These are phyloP conservation scores for Cryptosporidium ubiquitum DNA, from an alignment of 169 alveolate species.

Conservation along the genomic window DNA sequence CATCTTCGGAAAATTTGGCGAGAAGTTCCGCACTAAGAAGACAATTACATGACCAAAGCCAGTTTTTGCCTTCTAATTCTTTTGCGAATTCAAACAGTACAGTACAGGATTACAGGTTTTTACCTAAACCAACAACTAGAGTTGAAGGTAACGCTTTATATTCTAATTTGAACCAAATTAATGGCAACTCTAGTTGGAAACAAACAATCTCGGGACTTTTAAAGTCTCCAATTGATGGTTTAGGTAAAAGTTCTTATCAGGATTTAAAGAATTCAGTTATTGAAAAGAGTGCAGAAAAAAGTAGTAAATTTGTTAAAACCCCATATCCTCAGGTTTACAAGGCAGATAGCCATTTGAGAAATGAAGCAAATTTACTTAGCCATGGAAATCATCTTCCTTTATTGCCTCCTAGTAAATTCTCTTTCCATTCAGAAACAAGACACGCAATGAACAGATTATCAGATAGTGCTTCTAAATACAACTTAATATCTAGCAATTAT, in stretches of 20 bases:
- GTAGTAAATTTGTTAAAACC: neutral
- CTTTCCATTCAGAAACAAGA: neutral
- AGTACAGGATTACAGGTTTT: conserved; percentile 50
- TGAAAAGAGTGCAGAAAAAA: neutral
- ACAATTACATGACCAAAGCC: conserved; percentile 13
- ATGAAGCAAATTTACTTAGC: neutral
- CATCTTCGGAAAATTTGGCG: conserved; percentile 30
- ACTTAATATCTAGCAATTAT: neutral
- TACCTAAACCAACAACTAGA: neutral
- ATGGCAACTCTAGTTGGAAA: neutral
- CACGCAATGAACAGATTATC: neutral
- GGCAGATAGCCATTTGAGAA: neutral
- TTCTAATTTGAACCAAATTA: neutral
- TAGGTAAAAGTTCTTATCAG: neutral
- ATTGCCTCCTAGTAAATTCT: conserved; percentile 33
- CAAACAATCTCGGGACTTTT: neutral
- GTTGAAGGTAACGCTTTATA: neutral
- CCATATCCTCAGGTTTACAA: neutral
- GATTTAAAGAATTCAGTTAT: neutral
- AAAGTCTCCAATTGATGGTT: conserved; percentile 4
- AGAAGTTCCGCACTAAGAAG: conserved; percentile 12
- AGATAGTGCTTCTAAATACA: neutral
- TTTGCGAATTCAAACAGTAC: neutral
- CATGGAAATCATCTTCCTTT: neutral
- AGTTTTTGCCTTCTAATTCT: neutral